phyloP scores from a whole-genome alignment of 176 grass and related monocot species.

The Neostapfia colusana region DNA sequence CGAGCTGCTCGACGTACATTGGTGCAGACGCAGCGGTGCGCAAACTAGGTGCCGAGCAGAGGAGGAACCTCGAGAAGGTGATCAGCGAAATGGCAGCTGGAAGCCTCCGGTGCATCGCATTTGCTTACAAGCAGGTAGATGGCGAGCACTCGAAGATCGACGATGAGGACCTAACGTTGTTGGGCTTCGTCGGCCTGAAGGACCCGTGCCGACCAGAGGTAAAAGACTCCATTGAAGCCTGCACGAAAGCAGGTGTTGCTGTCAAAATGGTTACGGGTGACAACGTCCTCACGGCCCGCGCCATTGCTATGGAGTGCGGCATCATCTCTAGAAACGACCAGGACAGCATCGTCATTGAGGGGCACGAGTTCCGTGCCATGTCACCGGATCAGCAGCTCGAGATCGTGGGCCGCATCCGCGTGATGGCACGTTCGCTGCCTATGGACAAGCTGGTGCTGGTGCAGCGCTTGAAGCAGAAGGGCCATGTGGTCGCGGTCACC shows the following conservation, averaged over 20 bases:
- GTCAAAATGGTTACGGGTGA: conserved; percentile 97
- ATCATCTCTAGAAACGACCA: conserved; percentile 39
- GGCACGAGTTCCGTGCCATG: conserved; percentile 68
- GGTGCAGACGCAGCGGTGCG: conserved; percentile 24
- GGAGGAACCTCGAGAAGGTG: conserved; percentile 43
- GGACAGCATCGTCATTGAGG: conserved; percentile 58
- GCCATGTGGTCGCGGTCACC: conserved; percentile 80
- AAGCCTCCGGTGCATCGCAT: conserved; percentile 77
- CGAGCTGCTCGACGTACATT: conserved; percentile 46
- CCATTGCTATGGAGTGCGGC: conserved; percentile 78
- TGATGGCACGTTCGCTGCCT: conserved; percentile 62
- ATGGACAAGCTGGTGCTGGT: conserved; percentile 73
- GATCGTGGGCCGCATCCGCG: conserved; percentile 55
- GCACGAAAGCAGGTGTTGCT: conserved; percentile 53
- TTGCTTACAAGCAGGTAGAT: conserved; percentile 58
- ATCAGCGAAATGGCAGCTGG: conserved; percentile 60
- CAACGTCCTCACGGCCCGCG: conserved; percentile 75
- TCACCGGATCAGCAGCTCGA: conserved; percentile 49
- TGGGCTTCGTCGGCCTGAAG: conserved; percentile 78
- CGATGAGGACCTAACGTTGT: conserved; percentile 51
- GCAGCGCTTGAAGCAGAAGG: conserved; percentile 72
- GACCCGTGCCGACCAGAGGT: conserved; percentile 85
- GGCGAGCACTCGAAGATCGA: conserved; percentile 40
- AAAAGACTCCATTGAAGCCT: conserved; percentile 49
- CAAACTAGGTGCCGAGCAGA: conserved; percentile 35